phyloP scores from a whole-genome alignment of 75 land plant species.

The Cupressus sempervirens region DNA sequence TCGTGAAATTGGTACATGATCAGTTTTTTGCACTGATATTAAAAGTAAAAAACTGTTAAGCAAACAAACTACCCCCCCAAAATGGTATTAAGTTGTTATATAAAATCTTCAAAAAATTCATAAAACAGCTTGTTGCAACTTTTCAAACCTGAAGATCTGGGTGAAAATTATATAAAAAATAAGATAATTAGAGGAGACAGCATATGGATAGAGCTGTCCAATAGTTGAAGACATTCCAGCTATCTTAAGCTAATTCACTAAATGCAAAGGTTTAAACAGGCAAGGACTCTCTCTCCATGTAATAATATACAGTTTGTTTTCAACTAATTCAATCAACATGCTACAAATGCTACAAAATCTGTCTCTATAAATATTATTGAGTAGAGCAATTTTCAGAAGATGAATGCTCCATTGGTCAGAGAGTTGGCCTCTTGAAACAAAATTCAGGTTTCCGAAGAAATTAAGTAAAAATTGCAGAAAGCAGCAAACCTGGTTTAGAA shows the following conservation, averaged over 20 bases:
- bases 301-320: not conserved
- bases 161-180: not conserved
- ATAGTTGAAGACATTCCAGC: not conserved
- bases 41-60: not conserved
- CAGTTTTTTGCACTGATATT: not conserved
- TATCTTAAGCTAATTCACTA: not conserved
- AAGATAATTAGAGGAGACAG: not conserved
- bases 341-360: not conserved
- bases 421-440: not conserved
- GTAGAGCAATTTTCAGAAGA: not conserved
- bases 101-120: not conserved
- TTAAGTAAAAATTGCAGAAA: not conserved
- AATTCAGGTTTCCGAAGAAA: not conserved
- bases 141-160: not conserved
- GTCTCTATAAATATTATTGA: not conserved
- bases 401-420: no score
- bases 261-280: not conserved
- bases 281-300: not conserved
- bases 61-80: not conserved
- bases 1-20: not conserved
- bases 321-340: not conserved
- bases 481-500: slow-evolving; percentile 53
- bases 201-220: not conserved
- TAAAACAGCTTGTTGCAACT: not conserved
- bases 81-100: not conserved